Percentiles rank a stretch among this genome's conserved stretches.
Conservation (phyloP, 768 basidiomycete genomes). For the Pulveroboletus ravenelii region DNA sequence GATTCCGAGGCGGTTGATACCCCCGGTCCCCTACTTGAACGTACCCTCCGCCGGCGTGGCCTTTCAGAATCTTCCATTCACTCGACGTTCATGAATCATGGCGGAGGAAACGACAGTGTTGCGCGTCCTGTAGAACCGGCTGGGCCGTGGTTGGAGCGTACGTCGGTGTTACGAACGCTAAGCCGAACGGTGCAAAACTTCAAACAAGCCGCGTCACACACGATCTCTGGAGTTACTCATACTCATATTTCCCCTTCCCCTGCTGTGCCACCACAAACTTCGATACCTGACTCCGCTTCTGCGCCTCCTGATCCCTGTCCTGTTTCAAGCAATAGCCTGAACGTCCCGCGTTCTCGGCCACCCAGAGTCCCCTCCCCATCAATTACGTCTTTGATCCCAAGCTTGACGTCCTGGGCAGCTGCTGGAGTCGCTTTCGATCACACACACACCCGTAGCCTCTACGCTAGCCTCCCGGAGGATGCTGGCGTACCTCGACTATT, state of each 20-base stretch:
- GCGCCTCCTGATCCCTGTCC: slow-evolving; percentile 2
- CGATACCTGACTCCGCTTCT: slow-evolving; percentile 6
- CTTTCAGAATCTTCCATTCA: slow-evolving; percentile 91
- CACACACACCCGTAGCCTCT: slow-evolving; percentile 7
- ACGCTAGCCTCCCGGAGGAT: slow-evolving; percentile 15
- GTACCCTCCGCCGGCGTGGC: slow-evolving; percentile 70
- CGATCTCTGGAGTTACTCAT: slow-evolving; percentile 22
- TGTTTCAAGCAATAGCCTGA: slow-evolving; percentile 2
- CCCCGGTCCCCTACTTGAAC: slow-evolving; percentile 54
- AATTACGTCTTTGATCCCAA: slow-evolving; percentile 29
- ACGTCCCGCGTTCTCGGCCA: slow-evolving; percentile 16
- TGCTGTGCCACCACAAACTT: slow-evolving; percentile 4
- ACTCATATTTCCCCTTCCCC: not conserved
- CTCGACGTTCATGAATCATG: slow-evolving; percentile 69
- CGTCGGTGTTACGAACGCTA: slow-evolving; percentile 50
- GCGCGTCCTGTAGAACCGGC: not conserved
- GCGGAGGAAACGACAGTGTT: slow-evolving; percentile 23
- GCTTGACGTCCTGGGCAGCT: slow-evolving; percentile 33
- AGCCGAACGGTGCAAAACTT: slow-evolving; percentile 53
- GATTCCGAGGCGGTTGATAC: slow-evolving; percentile 40
- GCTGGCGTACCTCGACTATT: slow-evolving; percentile 21
- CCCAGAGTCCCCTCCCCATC: slow-evolving; percentile 21
- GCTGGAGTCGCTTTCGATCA: slow-evolving; percentile 22
- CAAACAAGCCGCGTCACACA: slow-evolving; percentile 30
- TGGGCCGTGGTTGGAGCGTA: slow-evolving; percentile 36